Conservation (phyloP, 1,284 basidiomycete genomes). For the Tilletia caries region DNA sequence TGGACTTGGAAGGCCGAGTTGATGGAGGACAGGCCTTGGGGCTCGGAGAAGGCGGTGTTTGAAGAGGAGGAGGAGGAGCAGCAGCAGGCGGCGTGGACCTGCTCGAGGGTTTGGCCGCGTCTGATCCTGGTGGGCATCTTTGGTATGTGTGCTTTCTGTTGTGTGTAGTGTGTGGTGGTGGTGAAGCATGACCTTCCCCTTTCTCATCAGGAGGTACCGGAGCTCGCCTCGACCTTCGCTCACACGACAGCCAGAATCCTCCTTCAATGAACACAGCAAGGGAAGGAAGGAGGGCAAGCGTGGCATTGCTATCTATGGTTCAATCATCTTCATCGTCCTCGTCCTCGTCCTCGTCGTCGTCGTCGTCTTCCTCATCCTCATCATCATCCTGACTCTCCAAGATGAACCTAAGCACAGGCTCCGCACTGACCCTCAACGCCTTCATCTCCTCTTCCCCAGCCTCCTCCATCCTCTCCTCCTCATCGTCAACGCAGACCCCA, state of each 20-base stretch:
- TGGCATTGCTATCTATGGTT: too few relatives aligned
- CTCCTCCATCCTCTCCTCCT: conserved; percentile 21
- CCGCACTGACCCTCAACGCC: conserved; percentile 52
- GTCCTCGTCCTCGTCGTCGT: conserved; percentile 26
- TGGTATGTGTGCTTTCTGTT: too few relatives aligned
- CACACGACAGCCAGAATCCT: too few relatives aligned
- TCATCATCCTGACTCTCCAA: conserved; percentile 52
- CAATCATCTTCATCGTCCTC: too few relatives aligned
- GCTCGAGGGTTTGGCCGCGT: conserved; percentile 10
- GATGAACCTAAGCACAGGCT: conserved; percentile 54
- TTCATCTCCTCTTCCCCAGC: conserved; percentile 44
- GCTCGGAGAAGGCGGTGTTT: neutral
- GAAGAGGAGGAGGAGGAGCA: conserved; percentile 12
- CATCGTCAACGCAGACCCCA: conserved; percentile 9
- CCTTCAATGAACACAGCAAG: too few relatives aligned
- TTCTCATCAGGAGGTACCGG: too few relatives aligned
- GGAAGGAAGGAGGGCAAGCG: too few relatives aligned
- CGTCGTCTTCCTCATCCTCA: conserved; percentile 48
- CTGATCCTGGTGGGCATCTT: neutral
- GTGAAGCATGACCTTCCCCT: too few relatives aligned
- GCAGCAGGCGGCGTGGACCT: neutral
- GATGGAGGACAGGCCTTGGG: conserved; percentile 47
- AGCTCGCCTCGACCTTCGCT: too few relatives aligned
- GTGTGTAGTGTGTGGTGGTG: too few relatives aligned
- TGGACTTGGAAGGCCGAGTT: conserved; percentile 91